Evolutionary conservation across 2,329 filamentous ascomycete species (phyloP), one percentile per base, ranked within the genome.

Genomic region (Hypoxylon sp.): DNA sequence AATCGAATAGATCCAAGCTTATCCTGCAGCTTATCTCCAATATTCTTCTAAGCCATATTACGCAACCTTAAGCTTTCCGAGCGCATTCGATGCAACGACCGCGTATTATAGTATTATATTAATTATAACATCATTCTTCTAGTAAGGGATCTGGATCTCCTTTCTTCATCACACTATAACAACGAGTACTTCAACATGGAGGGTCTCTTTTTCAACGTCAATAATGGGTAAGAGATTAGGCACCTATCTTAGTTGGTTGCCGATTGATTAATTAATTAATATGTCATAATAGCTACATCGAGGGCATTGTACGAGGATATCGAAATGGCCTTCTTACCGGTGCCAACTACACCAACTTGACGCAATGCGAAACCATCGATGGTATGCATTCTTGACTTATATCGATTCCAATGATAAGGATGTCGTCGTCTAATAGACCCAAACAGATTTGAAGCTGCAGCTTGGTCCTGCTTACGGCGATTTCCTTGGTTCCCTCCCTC

Each of bases 321-420:
- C 88, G 93, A 70, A 99, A 97, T 75, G 84, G 88, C 68, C 88
- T 99, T 59, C 83, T 99, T 69, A 97, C 89, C 47, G 78, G 87
- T 73, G 81, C 90, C 71, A 95, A 93, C 78, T 99, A 99, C 78
- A 87, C 82, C 77, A 99, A 97, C 78, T 76, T 97, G 75, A 95
- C 89, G 58, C 93, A 97, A 82, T 97, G 93, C 83, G 93, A 97
- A 77, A 96, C 86, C 38, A 93, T 97, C 66, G 93, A 97, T 76
- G 93, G 93, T 94, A 75, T 64, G 80, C 15, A 6, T 32, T 27
- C 16, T 46, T 44, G 54, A 17, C 55, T 25, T 21, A 6, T 16
- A 2, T 19, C 8, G 32, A 20, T 15, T 8, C 19, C 16, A 11
- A 16, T 13, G 30, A 13, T 7, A 38, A 19, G n/a, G n/a, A 63